Evolutionary conservation across 1,284 basidiomycete species (phyloP), one percentile per base, ranked within the genome.

Genomic region (Cystobasidium pallidum): DNA sequence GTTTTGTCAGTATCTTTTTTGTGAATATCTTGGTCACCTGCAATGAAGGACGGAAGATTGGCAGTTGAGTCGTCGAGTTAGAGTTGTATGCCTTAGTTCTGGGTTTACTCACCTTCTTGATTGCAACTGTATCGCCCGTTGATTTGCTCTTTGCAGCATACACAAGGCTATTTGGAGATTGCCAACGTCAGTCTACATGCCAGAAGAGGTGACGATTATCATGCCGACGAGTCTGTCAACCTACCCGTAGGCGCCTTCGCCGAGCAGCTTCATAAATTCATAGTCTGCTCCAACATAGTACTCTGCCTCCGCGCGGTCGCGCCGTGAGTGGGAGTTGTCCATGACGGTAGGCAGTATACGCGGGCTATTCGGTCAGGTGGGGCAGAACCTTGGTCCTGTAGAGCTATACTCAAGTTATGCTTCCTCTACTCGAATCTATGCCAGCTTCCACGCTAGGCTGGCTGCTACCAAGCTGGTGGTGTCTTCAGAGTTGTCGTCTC

Each of bases 1-100:
- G 86, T 82, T 97, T 97, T 63, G 94, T 96, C 77, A 97, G 83
- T 81, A 96, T 97, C 91, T 87, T 91, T 86, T 97, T 97, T 65
- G 91, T 94, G 81, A 95, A 95, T 80, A 97, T 94, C 80, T 95
- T 96, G 70, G 94, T 96, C 80, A 97, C 95, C 81, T 84, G 66
- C 13, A 39, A 39, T 39, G 6, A 13, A 39, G 36, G 36, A 39
- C 7, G 13, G 13, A 13, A 39, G 36, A 39, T 39, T 39, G 7
- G 6, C 36, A 39, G 36, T n/a, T n/a, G 36, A 39, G 13, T 13
- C 36, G 6, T 39, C 36, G 7, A 39, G 36, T 39, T 6, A 39
- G 36, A 39, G 13, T 39, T 39, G 36, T 6, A 39, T 39, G 36
- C 36, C 13, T 39, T 13, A 39, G 36, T 39, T 21, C 32, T 19